Base-by-base conservation (phyloP, 1,284 basidiomycete species). In the Salmacisia buchloeana region DNA sequence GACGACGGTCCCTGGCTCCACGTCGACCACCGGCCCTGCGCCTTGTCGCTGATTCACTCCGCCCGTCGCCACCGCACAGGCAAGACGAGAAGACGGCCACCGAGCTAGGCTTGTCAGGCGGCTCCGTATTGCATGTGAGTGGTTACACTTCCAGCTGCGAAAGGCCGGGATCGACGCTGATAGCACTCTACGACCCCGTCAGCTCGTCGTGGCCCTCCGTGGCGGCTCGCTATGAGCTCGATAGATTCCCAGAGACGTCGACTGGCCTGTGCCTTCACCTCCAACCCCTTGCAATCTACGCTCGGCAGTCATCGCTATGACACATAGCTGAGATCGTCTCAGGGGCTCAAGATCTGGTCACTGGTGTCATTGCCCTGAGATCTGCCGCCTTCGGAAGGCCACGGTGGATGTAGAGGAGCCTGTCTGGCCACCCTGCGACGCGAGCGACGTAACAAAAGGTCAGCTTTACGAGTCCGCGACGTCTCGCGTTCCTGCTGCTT, bases 81-180 rank as follows among this genome's bases (percentile, higher is more conserved):
- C 74, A 75, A 65, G 79, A 80, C 72, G 78, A 80, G 36, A 80
- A 79, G 63, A 75, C 74, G 31, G 76, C 73, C n/a, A 76, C 74
- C 43, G 79, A 80, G 56, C 76, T 77, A 54, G 75, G 75, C 29
- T 69, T 80, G 3, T 75, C 77, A 62, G 77, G 77, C 29, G 78
- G 78, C 29, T 76, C 75, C 34, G 76, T 78, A 21, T 65, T 80
- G 18, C 79, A 80, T 63, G 75, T 80, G 68, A 69, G 76, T 78
- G 23, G n/a, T 7, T 23, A 5, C 21, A n/a, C 39, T 6, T 15
- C 6, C 18, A 43, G 23, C 6, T 43, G 18, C 5, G 18, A 15
- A 43, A 21, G 18, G 15, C 23, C 36, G 43, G 2, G 23, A 1
- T 52, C 4, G 10, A 9, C 29, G 10, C 33, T 60, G n/a, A 61